phyloP scores from a whole-genome alignment of 2,329 filamentous ascomycete species.

The Diaporthe caulivora region DNA sequence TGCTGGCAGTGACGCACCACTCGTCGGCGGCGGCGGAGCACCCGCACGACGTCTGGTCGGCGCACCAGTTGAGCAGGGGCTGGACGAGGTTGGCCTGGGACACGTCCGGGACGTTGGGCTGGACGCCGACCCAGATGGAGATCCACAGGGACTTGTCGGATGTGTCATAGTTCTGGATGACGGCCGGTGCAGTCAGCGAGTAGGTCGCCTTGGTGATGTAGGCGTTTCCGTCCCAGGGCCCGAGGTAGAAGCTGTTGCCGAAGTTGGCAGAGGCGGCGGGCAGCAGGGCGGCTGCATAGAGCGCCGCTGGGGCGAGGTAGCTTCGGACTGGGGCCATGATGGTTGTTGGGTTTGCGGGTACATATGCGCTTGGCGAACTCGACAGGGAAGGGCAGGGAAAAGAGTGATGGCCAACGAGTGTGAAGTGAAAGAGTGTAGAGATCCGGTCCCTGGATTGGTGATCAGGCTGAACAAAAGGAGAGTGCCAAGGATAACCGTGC shows the following conservation, averaged over 20 bases:
- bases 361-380: not conserved
- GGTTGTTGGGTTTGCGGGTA: not conserved
- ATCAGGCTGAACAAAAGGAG: not conserved
- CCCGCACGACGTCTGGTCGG: conserved; percentile 27
- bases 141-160: conserved; percentile 27
- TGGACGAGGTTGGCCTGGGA: conserved; percentile 37
- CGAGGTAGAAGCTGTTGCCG: conserved; percentile 39
- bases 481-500: not conserved
- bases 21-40: conserved; percentile 18
- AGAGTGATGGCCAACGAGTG: not conserved
- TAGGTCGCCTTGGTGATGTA: conserved; percentile 39
- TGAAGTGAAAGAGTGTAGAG: not conserved
- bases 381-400: not conserved
- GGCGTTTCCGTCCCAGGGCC: conserved; percentile 28
- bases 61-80: conserved; percentile 38
- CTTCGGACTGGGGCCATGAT: conserved; percentile 4
- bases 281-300: conserved; percentile 4
- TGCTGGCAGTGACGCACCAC: conserved; percentile 37
- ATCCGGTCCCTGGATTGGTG: not conserved
- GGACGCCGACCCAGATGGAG: conserved; percentile 37
- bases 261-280: not conserved
- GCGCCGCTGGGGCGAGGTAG: not conserved
- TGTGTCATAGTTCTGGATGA: conserved; percentile 24
- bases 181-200: conserved; percentile 26
- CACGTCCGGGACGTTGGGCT: conserved; percentile 34